These are phyloP conservation scores for Limnanthes douglasii DNA, from an alignment of 345 rosid species.

Conservation along the genomic window DNA sequence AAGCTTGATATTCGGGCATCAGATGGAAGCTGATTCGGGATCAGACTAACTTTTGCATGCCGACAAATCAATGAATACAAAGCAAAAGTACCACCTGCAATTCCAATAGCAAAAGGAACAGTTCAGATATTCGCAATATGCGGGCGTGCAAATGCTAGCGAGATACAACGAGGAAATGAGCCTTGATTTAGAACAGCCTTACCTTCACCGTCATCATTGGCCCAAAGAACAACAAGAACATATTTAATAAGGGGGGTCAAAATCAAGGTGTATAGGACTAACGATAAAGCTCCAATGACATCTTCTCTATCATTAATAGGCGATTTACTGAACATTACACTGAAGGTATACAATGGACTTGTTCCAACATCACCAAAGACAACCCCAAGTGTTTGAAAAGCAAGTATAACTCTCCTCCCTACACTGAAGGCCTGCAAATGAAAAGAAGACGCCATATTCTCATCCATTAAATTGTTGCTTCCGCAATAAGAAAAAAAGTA, in stretches of 20 bases:
- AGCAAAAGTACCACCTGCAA: conserved; percentile 95
- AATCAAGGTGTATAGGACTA: conserved; percentile 74
- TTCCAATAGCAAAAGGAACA: conserved; percentile 3
- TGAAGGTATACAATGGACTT: conserved; percentile 88
- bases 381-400: conserved; percentile 88
- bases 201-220: conserved; percentile 99
- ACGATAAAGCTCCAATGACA: conserved; percentile 83
- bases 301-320: conserved; percentile 74
- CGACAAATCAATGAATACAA: conserved; percentile 91
- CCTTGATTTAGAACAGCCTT: conserved; percentile 5
- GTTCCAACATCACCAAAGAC: conserved; percentile 99
- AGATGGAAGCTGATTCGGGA: conserved; percentile 92
- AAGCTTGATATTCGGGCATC: conserved; percentile 95
- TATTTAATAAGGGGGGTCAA: conserved; percentile 84
- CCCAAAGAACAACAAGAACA: conserved; percentile 92
- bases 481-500: too few relatives aligned
- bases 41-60: conserved; percentile 94
- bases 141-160: not conserved
- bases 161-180: not conserved
- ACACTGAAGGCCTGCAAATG: conserved; percentile 47
- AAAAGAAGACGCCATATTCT: not conserved
- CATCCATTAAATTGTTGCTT: not conserved
- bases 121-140: not conserved
- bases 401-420: conserved; percentile 55
- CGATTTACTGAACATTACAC: conserved; percentile 80